phyloP scores from a whole-genome alignment of 257 asterid species.

The Jacaranda copaia region DNA sequence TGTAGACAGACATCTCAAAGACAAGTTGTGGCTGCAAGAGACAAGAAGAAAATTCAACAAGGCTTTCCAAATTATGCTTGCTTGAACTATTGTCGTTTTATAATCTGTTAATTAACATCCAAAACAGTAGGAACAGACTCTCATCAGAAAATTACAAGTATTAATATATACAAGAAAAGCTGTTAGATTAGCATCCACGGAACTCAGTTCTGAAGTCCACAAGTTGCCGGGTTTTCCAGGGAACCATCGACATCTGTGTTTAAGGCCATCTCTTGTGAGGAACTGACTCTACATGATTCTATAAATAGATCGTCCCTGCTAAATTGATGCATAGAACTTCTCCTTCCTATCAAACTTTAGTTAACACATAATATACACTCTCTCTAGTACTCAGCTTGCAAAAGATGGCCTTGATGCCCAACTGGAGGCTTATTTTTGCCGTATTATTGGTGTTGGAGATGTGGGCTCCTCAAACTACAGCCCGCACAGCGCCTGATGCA shows the following conservation, averaged over 20 bases:
- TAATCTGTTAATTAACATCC: not conserved
- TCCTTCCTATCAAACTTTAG: not conserved
- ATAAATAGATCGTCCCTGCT: slow-evolving; percentile 20
- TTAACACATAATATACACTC: not conserved
- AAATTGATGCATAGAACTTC: not conserved
- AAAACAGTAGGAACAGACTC: not conserved
- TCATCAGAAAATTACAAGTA: not conserved
- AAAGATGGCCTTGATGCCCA: slow-evolving; percentile 39
- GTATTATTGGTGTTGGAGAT: slow-evolving; percentile 34
- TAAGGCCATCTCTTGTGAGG: too few relatives aligned
- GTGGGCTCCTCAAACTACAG: slow-evolving; percentile 37
- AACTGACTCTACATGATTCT: not conserved
- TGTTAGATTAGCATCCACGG: slow-evolving; percentile 30
- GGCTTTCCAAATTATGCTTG: not conserved
- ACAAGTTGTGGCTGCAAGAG: not conserved
- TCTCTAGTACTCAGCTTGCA: not conserved
- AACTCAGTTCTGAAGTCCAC: slow-evolving; percentile 4
- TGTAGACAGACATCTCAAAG: not conserved
- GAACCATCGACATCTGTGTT: too few relatives aligned
- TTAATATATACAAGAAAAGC: too few relatives aligned
- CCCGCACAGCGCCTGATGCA: slow-evolving; percentile 40
- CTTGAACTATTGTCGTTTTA: not conserved
- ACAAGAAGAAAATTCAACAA: not conserved
- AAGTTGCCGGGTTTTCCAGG: slow-evolving; percentile 36
- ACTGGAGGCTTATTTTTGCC: slow-evolving; percentile 28